Evolutionary conservation across 352 stramenopile species (phyloP), one percentile per base, ranked within the genome.

Genomic region (Pythium volutum): DNA sequence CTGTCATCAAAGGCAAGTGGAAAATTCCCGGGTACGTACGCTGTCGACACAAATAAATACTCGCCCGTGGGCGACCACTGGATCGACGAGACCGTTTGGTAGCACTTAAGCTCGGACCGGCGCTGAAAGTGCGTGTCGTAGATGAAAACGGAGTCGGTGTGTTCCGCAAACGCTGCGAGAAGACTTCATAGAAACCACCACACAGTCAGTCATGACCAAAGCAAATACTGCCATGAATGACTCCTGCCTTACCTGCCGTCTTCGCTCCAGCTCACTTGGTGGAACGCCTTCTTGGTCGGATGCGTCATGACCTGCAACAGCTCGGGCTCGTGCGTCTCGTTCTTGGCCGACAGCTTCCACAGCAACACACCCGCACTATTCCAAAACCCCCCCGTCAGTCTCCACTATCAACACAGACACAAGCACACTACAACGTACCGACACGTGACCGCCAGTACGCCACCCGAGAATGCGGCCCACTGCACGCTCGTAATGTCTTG

Each of bases 11-110:
- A 57, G 31, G 5, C 3, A 33, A 31, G 15, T n/a, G 58, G 16
- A 8, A 7, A 26, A 43, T 0, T n/a, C 4, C 11, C 4, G 25
- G n/a, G 1, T 9, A 76, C 75, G 58, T 70, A 93, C 81, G 77
- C 71, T 15, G 79, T 90, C 8, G 69, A 67, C 16, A 82, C 78
- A 64, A 91, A 91, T 73, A 93, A 76, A 76, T 90, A 93, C 58
- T 89, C 84, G 38, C 84, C 81, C n/a, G 77, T 88, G n/a, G 81
- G 84, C 45, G 79, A 90, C 84, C 84, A 93, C 59, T 89, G 67
- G 39, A 93, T 63, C 12, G 71, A 70, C 15, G 63, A 59, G 29
- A 88, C 64, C 31, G 68, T 70, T 36, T 83, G 71, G 11, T 76
- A 66, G 31, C 79, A 84, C 64, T 87, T 76, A 51, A 93, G 72